Evolutionary conservation across 768 basidiomycete genomes (phyloP).

Genomic region (Auricularia sp.): DNA sequence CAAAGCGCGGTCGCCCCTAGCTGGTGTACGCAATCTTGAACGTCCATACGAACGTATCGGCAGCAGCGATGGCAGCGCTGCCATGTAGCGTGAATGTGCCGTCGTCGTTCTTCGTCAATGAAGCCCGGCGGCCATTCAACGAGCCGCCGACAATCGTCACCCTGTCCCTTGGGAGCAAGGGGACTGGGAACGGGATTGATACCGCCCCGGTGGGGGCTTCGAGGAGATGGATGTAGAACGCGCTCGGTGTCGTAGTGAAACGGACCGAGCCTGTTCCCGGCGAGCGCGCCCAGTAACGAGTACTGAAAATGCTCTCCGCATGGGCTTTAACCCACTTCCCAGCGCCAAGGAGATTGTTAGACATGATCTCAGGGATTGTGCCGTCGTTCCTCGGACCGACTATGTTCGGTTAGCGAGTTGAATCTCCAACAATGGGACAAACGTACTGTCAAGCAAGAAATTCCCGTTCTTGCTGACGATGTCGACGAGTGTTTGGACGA

Average conservation of each 20-base stretch:
- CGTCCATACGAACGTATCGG: background rate
- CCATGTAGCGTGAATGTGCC: background rate
- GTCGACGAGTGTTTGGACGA: slow-evolving; percentile 43
- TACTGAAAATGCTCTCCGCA: background rate
- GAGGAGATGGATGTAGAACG: slow-evolving; percentile 23
- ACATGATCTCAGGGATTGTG: background rate
- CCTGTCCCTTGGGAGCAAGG: slow-evolving; percentile 10
- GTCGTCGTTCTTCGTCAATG: background rate
- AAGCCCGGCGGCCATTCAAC: background rate
- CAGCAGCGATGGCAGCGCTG: background rate
- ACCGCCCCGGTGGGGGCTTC: slow-evolving; percentile 7
- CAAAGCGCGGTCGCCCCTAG: background rate
- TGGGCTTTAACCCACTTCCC: slow-evolving; percentile 1
- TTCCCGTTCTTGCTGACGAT: slow-evolving; percentile 57
- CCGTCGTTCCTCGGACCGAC: background rate
- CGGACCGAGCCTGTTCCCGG: slow-evolving; percentile 12
- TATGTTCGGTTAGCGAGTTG: background rate
- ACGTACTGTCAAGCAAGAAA: slow-evolving; percentile 14
- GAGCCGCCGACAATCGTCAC: slow-evolving; percentile 12
- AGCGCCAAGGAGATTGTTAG: background rate
- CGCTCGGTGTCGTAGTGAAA: slow-evolving; percentile 19
- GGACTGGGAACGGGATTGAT: slow-evolving; percentile 6
- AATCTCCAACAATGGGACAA: background rate
- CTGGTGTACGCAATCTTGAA: background rate
- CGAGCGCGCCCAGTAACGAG: background rate